phyloP scores from a whole-genome alignment of 129 eudicot genomes.

The Pseudognaphalium luteoalbum region DNA sequence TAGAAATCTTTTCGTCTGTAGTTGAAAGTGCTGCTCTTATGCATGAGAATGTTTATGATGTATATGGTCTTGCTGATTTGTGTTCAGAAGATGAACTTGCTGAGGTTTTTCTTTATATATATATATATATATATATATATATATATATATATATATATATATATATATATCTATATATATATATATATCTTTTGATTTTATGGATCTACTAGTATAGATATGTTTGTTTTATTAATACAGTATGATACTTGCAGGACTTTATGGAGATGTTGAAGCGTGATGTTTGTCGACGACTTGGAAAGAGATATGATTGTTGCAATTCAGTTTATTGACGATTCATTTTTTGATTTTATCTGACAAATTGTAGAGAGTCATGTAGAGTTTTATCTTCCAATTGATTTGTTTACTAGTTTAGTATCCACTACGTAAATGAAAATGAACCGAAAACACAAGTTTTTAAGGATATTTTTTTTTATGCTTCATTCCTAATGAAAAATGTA shows the following conservation, averaged over 20 bases:
- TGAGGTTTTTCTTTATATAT: conserved; percentile 26
- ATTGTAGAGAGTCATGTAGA: not conserved
- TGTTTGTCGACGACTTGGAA: conserved; percentile 52
- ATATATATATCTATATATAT: no score
- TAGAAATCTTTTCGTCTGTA: conserved; percentile 61
- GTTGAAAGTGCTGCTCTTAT: conserved; percentile 48
- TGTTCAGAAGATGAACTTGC: conserved; percentile 59
- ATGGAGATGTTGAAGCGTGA: conserved; percentile 57
- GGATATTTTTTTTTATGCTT: not conserved
- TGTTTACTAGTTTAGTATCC: not conserved
- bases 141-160: no score
- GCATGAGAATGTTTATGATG: conserved; percentile 32
- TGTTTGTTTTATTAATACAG: not conserved
- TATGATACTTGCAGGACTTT: conserved; percentile 51
- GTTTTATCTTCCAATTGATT: not conserved
- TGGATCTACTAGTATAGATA: not conserved
- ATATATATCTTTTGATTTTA: not conserved
- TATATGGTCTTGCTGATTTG: conserved; percentile 44
- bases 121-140: no score
- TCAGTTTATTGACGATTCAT: conserved; percentile 7
- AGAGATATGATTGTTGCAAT: conserved; percentile 26
- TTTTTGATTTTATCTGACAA: not conserved
- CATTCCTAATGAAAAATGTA: not conserved
- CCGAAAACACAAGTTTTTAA: not conserved
- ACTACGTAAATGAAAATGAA: not conserved